Percentiles rank a stretch among this genome's conserved stretches.
These are phyloP conservation scores for Hypoxylon sp. DNA, from an alignment of 2,329 filamentous ascomycete genomes.

Conservation along the genomic window DNA sequence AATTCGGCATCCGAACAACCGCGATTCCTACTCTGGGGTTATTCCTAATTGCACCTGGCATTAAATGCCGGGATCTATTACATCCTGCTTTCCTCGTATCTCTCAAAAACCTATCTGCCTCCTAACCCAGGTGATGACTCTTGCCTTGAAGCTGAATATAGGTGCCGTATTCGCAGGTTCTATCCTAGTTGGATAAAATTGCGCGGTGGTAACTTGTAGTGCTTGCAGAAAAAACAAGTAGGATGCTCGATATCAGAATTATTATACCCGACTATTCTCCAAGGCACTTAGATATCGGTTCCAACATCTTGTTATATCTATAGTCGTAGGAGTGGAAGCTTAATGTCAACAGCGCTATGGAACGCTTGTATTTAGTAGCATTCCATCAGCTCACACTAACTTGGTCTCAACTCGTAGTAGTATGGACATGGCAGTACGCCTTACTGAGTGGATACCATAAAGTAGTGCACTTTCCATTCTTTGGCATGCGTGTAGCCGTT, in stretches of 20 bases:
- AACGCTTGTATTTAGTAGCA: background rate
- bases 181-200: conserved; percentile 3
- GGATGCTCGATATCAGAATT: background rate
- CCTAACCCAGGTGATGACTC: background rate
- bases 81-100: background rate
- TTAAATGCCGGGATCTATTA: background rate
- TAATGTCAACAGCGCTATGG: background rate
- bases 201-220: background rate
- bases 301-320: background rate
- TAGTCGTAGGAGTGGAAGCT: background rate
- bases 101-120: background rate
- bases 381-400: background rate
- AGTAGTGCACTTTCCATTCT: conserved; percentile 9
- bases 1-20: background rate
- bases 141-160: background rate
- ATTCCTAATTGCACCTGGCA: background rate
- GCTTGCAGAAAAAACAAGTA: background rate
- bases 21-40: background rate
- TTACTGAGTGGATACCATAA: background rate
- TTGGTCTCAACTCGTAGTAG: background rate
- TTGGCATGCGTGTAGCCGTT: conserved; percentile 30
- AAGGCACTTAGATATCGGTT: background rate
- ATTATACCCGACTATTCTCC: background rate
- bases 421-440: conserved; percentile 4
- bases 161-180: background rate